These are phyloP conservation scores for Castanospermum australe DNA, from an alignment of 306 rosid species.

Conservation along the genomic window DNA sequence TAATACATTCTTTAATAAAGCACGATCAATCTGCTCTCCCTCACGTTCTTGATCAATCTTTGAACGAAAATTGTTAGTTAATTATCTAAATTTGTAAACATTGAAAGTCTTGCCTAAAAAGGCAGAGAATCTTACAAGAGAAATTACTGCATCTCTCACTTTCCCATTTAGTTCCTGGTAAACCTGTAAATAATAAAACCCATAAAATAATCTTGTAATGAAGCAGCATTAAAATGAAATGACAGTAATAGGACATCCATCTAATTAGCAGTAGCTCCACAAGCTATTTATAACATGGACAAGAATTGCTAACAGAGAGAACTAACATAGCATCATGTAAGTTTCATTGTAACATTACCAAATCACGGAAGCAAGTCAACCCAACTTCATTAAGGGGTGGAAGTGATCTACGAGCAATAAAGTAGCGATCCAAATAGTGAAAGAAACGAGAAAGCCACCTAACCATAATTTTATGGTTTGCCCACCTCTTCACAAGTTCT, in stretches of 20 bases:
- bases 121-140: slow-evolving; percentile 56
- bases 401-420: slow-evolving; percentile 74
- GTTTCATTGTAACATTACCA: slow-evolving; percentile 45
- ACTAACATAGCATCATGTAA: neutral
- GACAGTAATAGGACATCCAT: neutral
- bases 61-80: slow-evolving; percentile 13
- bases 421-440: slow-evolving; percentile 73
- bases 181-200: slow-evolving; percentile 52
- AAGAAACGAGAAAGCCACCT: slow-evolving; percentile 79
- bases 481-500: slow-evolving; percentile 83
- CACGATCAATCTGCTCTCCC: slow-evolving; percentile 94
- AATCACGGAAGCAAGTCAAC: slow-evolving; percentile 69
- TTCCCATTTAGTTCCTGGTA: slow-evolving; percentile 69
- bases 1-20: slow-evolving; percentile 74
- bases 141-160: slow-evolving; percentile 82
- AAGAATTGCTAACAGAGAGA: neutral
- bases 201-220: neutral
- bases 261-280: neutral
- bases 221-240: slow-evolving; percentile 9
- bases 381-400: slow-evolving; percentile 79
- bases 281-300: neutral
- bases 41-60: slow-evolving; percentile 95
- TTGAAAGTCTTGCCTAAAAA: neutral
- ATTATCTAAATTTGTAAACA: slow-evolving; percentile 9
- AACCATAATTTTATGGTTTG: slow-evolving; percentile 70